Conservation (phyloP, 352 stramenopile species). For the Globisporangium spinosum region DNA sequence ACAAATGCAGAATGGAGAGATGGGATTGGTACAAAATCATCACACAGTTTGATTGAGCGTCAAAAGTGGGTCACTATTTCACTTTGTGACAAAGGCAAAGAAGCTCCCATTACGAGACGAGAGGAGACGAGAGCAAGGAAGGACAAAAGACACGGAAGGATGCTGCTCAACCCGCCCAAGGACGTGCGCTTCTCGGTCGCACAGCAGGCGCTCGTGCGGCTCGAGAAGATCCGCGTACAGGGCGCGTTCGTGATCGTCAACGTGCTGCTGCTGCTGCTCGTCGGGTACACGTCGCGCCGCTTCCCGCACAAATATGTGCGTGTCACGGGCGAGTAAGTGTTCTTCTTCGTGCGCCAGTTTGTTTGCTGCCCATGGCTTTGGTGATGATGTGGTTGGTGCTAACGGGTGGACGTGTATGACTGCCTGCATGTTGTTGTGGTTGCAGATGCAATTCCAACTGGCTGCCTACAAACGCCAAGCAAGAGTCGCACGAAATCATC, state of each 20-base stretch:
- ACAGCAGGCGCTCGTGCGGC: slow-evolving; percentile 41
- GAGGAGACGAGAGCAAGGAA: background rate
- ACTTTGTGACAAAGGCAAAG: background rate
- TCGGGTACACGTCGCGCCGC: slow-evolving; percentile 47
- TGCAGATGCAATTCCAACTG: slow-evolving; percentile 71
- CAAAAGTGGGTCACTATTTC: background rate
- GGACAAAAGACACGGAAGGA: background rate
- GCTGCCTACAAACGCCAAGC: slow-evolving; percentile 34
- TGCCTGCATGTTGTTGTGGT: background rate
- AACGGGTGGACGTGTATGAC: slow-evolving; percentile 9
- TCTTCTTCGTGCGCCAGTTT: background rate
- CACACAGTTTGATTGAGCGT: background rate
- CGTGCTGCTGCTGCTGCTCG: slow-evolving; percentile 47
- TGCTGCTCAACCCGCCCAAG: slow-evolving; percentile 14
- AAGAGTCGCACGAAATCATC: slow-evolving; percentile 33
- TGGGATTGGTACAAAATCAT: slow-evolving; percentile 3
- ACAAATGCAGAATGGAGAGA: background rate
- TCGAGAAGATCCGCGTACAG: slow-evolving; percentile 45
- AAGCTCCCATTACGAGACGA: background rate
- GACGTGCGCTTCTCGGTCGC: slow-evolving; percentile 24
- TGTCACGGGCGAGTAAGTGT: slow-evolving; percentile 62
- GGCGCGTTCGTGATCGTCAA: slow-evolving; percentile 46
- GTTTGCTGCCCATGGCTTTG: background rate
- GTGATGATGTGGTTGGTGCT: background rate
- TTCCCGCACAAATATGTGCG: slow-evolving; percentile 70